Conservation (phyloP, 805 yeast species). For the Starmerella cellae region DNA sequence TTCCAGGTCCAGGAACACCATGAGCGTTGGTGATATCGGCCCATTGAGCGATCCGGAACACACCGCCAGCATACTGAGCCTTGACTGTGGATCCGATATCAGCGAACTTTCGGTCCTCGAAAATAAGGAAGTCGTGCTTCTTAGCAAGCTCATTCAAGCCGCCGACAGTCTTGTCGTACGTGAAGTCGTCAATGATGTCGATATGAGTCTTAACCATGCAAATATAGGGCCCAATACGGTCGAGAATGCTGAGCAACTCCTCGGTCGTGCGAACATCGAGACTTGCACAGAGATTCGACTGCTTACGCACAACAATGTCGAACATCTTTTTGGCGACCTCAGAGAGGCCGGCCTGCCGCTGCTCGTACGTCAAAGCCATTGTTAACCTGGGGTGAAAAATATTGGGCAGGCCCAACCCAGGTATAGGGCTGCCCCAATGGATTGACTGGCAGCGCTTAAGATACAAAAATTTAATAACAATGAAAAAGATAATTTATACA, state of each 20-base stretch:
- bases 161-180: slow-evolving; percentile 60
- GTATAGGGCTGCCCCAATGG: too few species aligned
- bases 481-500: too few species aligned
- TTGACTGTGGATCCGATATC: slow-evolving; percentile 97
- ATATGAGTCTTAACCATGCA: slow-evolving; percentile 90
- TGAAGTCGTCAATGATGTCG: slow-evolving; percentile 81
- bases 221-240: slow-evolving; percentile 76
- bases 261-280: slow-evolving; percentile 72
- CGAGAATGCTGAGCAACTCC: slow-evolving; percentile 61
- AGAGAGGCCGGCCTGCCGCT: slow-evolving; percentile 47
- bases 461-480: too few species aligned
- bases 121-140: slow-evolving; percentile 78
- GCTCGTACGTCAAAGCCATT: slow-evolving; percentile 5
- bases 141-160: slow-evolving; percentile 62
- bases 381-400: too few species aligned
- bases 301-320: slow-evolving; percentile 58
- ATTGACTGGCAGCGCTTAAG: too few species aligned
- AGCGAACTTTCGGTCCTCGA: slow-evolving; percentile 96
- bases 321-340: slow-evolving; percentile 69
- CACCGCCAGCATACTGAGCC: slow-evolving; percentile 83
- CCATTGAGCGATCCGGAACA: slow-evolving; percentile 82
- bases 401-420: too few species aligned
- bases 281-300: slow-evolving; percentile 87
- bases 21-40: slow-evolving; percentile 96
- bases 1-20: slow-evolving; percentile 91